Evolutionary conservation across 2,329 filamentous ascomycete genomes (phyloP).

Genomic region (Fusarium compactum): DNA sequence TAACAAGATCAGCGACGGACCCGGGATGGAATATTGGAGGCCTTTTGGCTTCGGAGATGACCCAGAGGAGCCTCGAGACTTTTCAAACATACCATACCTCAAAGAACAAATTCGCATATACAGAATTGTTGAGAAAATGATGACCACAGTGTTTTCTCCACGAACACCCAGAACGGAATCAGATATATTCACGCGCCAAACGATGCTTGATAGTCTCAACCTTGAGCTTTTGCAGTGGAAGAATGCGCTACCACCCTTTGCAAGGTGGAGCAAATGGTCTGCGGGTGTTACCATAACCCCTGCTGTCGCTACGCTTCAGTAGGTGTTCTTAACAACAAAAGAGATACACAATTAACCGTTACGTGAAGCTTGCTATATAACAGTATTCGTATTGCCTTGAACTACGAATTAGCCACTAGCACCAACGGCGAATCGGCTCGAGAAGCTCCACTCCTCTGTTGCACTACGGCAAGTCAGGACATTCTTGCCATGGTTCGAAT

Average conservation of each 20-base stretch:
- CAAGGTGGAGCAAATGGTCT: constrained; percentile 8
- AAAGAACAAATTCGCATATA: constrained; percentile 12
- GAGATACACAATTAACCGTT: accelerated
- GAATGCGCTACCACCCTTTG: neutral
- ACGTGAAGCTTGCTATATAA: neutral
- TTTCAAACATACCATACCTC: constrained; percentile 8
- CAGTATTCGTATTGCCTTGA: constrained; percentile 3
- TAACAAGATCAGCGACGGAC: neutral
- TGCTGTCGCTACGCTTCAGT: neutral
- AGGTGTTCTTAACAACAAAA: neutral
- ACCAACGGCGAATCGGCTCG: neutral
- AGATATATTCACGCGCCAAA: neutral
- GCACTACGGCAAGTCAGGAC: neutral
- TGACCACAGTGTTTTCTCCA: constrained; percentile 3
- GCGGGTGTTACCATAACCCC: neutral
- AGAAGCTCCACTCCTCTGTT: neutral
- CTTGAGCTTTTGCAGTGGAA: constrained; percentile 1
- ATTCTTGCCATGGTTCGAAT: neutral
- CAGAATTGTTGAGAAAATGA: constrained; percentile 8
- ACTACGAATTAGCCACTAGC: neutral
- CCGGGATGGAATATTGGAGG: constrained; percentile 1
- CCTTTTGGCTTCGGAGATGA: neutral
- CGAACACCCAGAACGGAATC: neutral
- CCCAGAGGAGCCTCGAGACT: neutral
- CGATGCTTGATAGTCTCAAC: neutral